phyloP scores from a whole-genome alignment of 2,329 filamentous ascomycete species.

The Diaporthe amygdali region DNA sequence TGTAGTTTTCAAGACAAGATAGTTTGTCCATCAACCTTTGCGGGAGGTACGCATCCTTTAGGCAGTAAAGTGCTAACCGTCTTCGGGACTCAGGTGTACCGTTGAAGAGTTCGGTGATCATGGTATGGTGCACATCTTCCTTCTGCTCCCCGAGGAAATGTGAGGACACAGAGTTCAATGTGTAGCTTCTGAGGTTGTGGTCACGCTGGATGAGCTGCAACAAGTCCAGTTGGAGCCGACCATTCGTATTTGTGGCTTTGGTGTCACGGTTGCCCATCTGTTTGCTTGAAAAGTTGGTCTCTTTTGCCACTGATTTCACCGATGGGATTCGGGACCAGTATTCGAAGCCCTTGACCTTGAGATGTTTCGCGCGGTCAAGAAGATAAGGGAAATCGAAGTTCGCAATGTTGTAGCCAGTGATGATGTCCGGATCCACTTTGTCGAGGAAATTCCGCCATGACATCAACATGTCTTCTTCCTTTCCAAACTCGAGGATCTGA shows the following conservation, averaged over 20 bases:
- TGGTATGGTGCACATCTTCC: slow-evolving; percentile 97
- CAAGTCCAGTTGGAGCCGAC: slow-evolving; percentile 88
- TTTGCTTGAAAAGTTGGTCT: slow-evolving; percentile 93
- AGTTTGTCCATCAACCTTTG: slow-evolving; percentile 96
- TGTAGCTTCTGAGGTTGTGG: slow-evolving; percentile 94
- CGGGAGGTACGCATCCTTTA: slow-evolving; percentile 96
- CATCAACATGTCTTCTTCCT: slow-evolving; percentile 88
- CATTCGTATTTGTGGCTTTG: slow-evolving; percentile 93
- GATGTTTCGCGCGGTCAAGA: slow-evolving; percentile 82
- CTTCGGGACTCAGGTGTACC: slow-evolving; percentile 92
- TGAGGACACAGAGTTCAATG: slow-evolving; percentile 92
- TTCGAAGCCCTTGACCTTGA: slow-evolving; percentile 81
- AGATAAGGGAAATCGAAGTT: slow-evolving; percentile 99
- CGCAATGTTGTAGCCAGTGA: slow-evolving; percentile 97
- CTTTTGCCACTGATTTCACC: slow-evolving; percentile 72
- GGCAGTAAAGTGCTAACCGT: slow-evolving; percentile 90
- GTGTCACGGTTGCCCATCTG: slow-evolving; percentile 97
- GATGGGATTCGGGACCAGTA: slow-evolving; percentile 84
- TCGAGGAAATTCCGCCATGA: slow-evolving; percentile 90
- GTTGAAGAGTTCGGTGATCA: slow-evolving; percentile 98
- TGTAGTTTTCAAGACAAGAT: slow-evolving; percentile 98
- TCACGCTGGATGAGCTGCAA: slow-evolving; percentile 95
- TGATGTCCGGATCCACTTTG: slow-evolving; percentile 92
- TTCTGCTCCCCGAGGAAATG: slow-evolving; percentile 98
- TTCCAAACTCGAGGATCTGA: slow-evolving; percentile 82